Base-by-base conservation (phyloP, 176 grass and related monocot genomes). In the Pontederia crassipes region DNA sequence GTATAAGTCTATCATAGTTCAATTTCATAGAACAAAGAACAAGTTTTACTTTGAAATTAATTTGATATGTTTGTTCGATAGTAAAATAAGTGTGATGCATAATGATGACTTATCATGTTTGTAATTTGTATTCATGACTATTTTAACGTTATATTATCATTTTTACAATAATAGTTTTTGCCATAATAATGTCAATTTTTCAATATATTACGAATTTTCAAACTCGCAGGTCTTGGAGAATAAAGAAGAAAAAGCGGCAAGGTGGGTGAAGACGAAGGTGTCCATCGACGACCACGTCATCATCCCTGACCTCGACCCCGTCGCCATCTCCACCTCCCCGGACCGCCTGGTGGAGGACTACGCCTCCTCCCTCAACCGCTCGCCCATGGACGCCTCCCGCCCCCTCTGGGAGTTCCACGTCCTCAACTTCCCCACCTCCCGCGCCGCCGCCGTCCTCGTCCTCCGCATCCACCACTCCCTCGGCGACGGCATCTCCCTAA, bases 401-500 rank as follows among this genome's bases (percentile, higher is more conserved):
- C 89, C 89, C 0, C 85, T 95, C 18, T 85, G 89, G 89, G 89
- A 95, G 69, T 9, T 95, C 72, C 89, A 95, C 79, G 3, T 95
- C 54, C 65, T 95, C 70, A 72, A 89, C 81, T 74, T 95, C 65
- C 78, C 85, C 15, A 89, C 89, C 53, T 80, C 81, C 20, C 81
- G 82, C 62, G 79, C 81, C 7, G 15, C 47, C 12, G 65, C 79
- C 26, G 61, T 65, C 20, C 68, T 73, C 17, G 72, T 66, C 20
- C 20, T 24, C 20, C 20, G 20, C 20, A 24, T 24, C 20, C 20
- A 24, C 20, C 20, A 24, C 58, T 95, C 89, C 50, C 82, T 95
- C 68, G 89, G 89, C 57, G 89, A 95, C 61, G 89, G 89, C 85
- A 56, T 83, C 66, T 95, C 89, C 67, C 76, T 95, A 53, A 78